Evolutionary conservation across 495 filamentous ascomycete genomes (phyloP).

Genomic region (Aspergillus wentii): DNA sequence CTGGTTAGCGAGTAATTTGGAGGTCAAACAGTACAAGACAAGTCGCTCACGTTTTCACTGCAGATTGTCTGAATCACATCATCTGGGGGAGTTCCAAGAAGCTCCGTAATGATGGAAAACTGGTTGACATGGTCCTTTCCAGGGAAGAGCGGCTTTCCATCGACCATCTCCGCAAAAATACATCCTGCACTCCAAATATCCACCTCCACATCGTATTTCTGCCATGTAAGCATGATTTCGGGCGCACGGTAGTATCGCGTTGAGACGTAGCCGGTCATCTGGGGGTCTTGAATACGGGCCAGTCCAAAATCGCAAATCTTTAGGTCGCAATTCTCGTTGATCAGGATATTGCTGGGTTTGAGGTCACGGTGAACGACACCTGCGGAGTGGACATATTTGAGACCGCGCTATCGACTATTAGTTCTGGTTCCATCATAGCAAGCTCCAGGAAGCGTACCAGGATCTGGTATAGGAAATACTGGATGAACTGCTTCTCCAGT

Average conservation of each 20-base stretch:
- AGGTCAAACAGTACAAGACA: not conserved
- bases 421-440: slow-evolving; percentile 8
- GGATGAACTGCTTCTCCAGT: slow-evolving; percentile 98
- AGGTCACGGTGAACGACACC: slow-evolving; percentile 96
- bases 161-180: slow-evolving; percentile 98
- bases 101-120: slow-evolving; percentile 98
- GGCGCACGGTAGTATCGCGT: slow-evolving; percentile 97
- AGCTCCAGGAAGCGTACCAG: slow-evolving; percentile 50
- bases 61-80: slow-evolving; percentile 98
- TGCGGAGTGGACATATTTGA: slow-evolving; percentile 99
- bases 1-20: slow-evolving; percentile 7
- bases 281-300: slow-evolving; percentile 97
- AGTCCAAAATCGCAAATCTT: slow-evolving; percentile 99
- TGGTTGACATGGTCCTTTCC: slow-evolving; percentile 99
- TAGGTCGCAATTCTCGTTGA: slow-evolving; percentile 98
- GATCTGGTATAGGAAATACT: slow-evolving; percentile 99
- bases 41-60: slow-evolving; percentile 82
- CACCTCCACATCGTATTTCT: slow-evolving; percentile 99
- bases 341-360: slow-evolving; percentile 96
- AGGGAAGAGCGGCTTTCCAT: slow-evolving; percentile 96
- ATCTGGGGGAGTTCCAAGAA: slow-evolving; percentile 95
- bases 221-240: slow-evolving; percentile 99
- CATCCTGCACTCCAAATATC: slow-evolving; percentile 99
- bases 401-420: slow-evolving; percentile 65
- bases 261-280: slow-evolving; percentile 99